Evolutionary conservation across 495 filamentous ascomycete genomes (phyloP).

Genomic region (Oleoguttula mirabilis): DNA sequence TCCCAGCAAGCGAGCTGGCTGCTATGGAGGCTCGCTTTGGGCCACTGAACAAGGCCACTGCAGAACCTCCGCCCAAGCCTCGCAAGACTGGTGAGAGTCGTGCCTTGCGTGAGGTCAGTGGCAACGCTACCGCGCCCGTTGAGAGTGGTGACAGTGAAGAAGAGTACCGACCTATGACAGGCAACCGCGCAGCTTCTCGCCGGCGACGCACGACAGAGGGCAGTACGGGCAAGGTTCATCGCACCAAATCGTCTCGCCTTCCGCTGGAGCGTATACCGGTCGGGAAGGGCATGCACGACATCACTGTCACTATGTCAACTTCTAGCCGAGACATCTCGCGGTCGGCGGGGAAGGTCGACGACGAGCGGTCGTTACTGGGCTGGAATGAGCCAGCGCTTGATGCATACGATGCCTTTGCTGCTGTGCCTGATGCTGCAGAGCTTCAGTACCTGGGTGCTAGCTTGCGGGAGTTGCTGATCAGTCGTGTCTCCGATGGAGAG

Average conservation of each 20-base stretch:
- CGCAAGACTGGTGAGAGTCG: conserved; percentile 1
- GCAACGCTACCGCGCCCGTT: neutral
- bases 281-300: conserved; percentile 16
- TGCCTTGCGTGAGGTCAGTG: conserved; percentile 3
- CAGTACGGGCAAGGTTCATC: conserved; percentile 1
- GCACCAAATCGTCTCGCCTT: conserved; percentile 17
- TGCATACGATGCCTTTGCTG: conserved; percentile 4
- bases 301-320: neutral
- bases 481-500: conserved; percentile 12
- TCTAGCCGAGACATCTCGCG: neutral
- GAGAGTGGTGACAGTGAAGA: neutral
- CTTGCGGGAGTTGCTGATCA: conserved; percentile 9
- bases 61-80: conserved; percentile 7
- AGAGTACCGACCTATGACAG: neutral
- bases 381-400: conserved; percentile 6
- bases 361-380: conserved; percentile 3
- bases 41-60: too few relatives aligned
- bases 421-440: neutral
- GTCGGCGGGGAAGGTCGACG: conserved; percentile 1
- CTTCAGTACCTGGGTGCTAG: neutral
- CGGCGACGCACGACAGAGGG: conserved; percentile 7
- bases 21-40: conserved; percentile 4
- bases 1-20: conserved; percentile 13
- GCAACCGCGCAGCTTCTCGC: neutral
- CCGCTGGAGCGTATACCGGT: conserved; percentile 24